phyloP scores from a whole-genome alignment of 2,329 filamentous ascomycete genomes.

The Ophiostoma fasciatum region DNA sequence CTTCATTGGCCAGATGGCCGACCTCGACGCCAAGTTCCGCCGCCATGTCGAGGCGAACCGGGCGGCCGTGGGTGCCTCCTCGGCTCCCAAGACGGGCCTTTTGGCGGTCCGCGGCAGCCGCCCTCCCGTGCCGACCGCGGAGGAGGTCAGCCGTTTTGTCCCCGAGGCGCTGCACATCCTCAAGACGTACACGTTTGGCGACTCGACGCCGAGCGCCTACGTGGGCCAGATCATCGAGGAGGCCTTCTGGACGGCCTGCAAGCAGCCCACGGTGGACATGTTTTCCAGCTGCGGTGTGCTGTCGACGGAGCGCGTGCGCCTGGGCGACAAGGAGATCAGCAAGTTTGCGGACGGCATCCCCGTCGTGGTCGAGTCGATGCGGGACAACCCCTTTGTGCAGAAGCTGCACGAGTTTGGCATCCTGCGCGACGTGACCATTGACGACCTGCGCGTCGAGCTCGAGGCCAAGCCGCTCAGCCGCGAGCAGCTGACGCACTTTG shows the following conservation, averaged over 20 bases:
- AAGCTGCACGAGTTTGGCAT: constrained; percentile 74
- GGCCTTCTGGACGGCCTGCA: constrained; percentile 88
- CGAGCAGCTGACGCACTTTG: constrained; percentile 64
- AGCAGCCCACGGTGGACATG: constrained; percentile 68
- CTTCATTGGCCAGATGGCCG: constrained; percentile 74
- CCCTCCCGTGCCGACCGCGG: constrained; percentile 26
- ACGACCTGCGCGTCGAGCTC: constrained; percentile 72
- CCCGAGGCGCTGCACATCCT: constrained; percentile 71
- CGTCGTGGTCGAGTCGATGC: constrained; percentile 63
- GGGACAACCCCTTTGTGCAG: constrained; percentile 58
- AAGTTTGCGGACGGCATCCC: constrained; percentile 81
- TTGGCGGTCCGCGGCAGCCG: constrained; percentile 2
- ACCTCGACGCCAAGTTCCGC: constrained; percentile 49
- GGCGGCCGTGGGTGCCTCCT: neutral
- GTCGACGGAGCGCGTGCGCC: constrained; percentile 67
- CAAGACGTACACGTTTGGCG: constrained; percentile 74
- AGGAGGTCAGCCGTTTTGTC: constrained; percentile 51
- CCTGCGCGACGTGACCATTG: constrained; percentile 73
- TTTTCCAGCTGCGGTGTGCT: constrained; percentile 80
- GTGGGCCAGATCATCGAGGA: constrained; percentile 84
- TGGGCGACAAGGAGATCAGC: constrained; percentile 49
- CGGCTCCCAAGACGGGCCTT: neutral
- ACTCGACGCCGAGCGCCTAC: constrained; percentile 76
- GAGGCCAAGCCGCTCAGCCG: constrained; percentile 68
- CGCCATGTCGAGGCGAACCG: constrained; percentile 17